Base-by-base conservation (phyloP, 768 basidiomycete species). In the Russula sp. region DNA sequence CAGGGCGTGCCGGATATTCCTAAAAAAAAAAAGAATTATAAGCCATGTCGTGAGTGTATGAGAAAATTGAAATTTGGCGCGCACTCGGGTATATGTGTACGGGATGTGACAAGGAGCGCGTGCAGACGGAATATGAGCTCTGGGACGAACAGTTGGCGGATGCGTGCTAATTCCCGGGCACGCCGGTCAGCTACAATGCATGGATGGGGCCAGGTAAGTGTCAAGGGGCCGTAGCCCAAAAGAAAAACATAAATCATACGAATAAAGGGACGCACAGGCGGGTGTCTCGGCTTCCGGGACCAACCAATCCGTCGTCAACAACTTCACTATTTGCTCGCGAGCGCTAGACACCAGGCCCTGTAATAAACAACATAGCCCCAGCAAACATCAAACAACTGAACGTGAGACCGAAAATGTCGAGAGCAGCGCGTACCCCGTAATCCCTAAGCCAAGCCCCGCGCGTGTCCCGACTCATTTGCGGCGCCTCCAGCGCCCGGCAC, bases 81-180 rank as follows among this genome's bases (percentile, higher is more conserved):
- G 55, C 66, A 89, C 93, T 82, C 79, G 50, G 87, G 84, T 45
- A 93, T 78, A 22, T 82, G 74, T 10, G 77, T 72, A 8, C 85
- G 76, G 6, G 93, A 91, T 38, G 77, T 74, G 61, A 83, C 80
- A 11, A 98, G 75, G 53, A 87, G 75, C 47, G 81, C 77, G 69
- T 98, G 94, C 2, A 98, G 75, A 22, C 92, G 84, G 65, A 98
- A 79, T 67, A 98, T 83, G 22, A 98, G 79, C 70, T 97, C 93
- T 0, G 94, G 96, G 29, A 97, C 77, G 72, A 88, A 95, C 35
- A 95, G 84, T 68, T 93, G 87, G 45, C 94, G 84, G 55, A 96
- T 88, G n/a, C 88, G 83, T 13, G 81, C 74, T 49, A 96, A 80
- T 64, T 95, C 91, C 22, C 77, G 76, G 25, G 77, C 77, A 32